Conservation (phyloP, 2,329 filamentous ascomycete species). For the Cercospora sp. region DNA sequence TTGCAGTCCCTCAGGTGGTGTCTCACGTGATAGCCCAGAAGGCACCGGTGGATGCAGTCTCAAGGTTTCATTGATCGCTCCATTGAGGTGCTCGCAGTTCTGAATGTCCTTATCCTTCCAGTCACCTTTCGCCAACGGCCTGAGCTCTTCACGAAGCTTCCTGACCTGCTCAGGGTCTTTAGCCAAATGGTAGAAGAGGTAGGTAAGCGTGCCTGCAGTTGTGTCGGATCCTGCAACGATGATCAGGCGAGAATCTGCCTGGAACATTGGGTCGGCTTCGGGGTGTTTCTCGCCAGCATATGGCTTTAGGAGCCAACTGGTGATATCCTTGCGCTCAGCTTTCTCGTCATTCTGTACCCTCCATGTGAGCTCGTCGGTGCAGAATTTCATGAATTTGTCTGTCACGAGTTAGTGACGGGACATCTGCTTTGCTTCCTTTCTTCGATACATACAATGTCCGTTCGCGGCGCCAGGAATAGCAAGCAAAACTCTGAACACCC, state of each 20-base stretch:
- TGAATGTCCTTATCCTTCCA: slow-evolving; percentile 32
- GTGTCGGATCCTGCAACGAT: slow-evolving; percentile 48
- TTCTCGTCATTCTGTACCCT: slow-evolving; percentile 34
- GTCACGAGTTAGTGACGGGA: background rate
- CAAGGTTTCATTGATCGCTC: slow-evolving; percentile 46
- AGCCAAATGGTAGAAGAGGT: slow-evolving; percentile 45
- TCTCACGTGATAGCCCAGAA: slow-evolving; percentile 39
- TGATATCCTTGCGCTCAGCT: slow-evolving; percentile 28
- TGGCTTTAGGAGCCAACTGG: slow-evolving; percentile 36
- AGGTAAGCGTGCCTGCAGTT: slow-evolving; percentile 43
- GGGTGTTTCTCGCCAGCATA: slow-evolving; percentile 32
- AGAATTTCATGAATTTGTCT: slow-evolving; percentile 41
- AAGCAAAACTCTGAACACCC: slow-evolving; percentile 38
- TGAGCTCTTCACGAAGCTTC: slow-evolving; percentile 40
- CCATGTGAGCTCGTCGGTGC: slow-evolving; percentile 36
- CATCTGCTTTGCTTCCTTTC: background rate
- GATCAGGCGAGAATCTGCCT: slow-evolving; percentile 33
- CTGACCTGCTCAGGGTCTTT: slow-evolving; percentile 33
- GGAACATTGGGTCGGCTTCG: slow-evolving; percentile 30
- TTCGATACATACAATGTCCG: slow-evolving; percentile 30
- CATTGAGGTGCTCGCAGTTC: slow-evolving; percentile 40
- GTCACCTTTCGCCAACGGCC: slow-evolving; percentile 23
- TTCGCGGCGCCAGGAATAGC: slow-evolving; percentile 38
- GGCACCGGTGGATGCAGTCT: slow-evolving; percentile 45
- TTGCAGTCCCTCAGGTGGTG: slow-evolving; percentile 41